Base-by-base conservation (phyloP, 2,329 filamentous ascomycete species). In the Fusarium kyushuense region DNA sequence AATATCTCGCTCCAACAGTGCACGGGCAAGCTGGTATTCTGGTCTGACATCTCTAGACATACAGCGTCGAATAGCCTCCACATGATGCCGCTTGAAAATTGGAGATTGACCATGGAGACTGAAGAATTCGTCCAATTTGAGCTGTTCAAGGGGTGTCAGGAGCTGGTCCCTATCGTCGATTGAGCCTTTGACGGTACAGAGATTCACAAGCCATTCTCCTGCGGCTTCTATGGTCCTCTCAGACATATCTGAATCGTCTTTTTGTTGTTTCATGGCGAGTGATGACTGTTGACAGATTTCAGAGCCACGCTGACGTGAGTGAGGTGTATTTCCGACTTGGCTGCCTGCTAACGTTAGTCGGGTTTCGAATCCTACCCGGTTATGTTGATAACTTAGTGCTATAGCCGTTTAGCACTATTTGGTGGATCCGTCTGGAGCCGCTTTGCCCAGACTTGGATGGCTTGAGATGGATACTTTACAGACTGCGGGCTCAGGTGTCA, bases 71-170 rank as follows among this genome's bases (percentile, higher is more conserved):
- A 67, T 35, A 0, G 63, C 58, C 13, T 67, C 47, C 1, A 67
- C 42, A 4, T 49, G 30, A 6, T 58, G 54, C 1, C 27, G 19
- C 5, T 35, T 64, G 6, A 67, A 67, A 0, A 17, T 11, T 0
- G 42, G 13, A 3, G 63, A 64, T 14, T 8, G 5, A 1, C 58
- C 9, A 9, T 67, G 3, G 1, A 58, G 13, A 4, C 0, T 6
- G 16, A 67, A 64, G 33, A 67, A 67, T 19, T 67, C 63, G 8
- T 67, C 42, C 9, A 67, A 35, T 7, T 67, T 67, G 5, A 54
- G 12, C 1, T 33, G 38, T 17, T 66, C 63, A 3, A 66, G 63
- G 0, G 17, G 11, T 12, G 63, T 63, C 7, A 67, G 32, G 0
- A 47, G 5, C 6, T 52, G 29, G 2, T 54, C 56, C n/a, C 19